A percentile compares a stretch with the other conserved stretches of the same genome.
phyloP scores from a whole-genome alignment of 768 basidiomycete species.

The Tylopilus sp. region DNA sequence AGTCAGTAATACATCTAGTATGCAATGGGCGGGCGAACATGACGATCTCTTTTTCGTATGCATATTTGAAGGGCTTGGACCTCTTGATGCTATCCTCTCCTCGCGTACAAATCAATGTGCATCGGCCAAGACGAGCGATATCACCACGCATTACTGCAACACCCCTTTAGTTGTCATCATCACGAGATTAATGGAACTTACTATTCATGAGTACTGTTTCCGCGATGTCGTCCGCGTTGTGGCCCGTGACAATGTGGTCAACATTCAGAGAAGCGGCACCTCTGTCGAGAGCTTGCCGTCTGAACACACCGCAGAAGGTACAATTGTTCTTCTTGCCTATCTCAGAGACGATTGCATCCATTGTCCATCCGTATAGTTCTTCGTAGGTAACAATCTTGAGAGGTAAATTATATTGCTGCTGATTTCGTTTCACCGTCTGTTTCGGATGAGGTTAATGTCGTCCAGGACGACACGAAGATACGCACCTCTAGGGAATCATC shows the following conservation, averaged over 20 bases:
- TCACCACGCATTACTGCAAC: slow-evolving; percentile 92
- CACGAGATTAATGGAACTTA: slow-evolving; percentile 37
- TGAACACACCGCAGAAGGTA: slow-evolving; percentile 98
- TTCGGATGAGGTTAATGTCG: slow-evolving; percentile 1
- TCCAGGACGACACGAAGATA: slow-evolving; percentile 2
- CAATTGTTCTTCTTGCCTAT: slow-evolving; percentile 98
- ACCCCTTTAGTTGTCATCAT: neutral
- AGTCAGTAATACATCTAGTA: slow-evolving; percentile 7
- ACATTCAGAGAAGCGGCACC: slow-evolving; percentile 87
- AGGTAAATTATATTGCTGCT: slow-evolving; percentile 91
- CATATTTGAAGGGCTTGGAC: slow-evolving; percentile 99
- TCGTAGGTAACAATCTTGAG: slow-evolving; percentile 95
- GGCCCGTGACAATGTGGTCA: slow-evolving; percentile 97
- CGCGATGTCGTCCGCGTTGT: slow-evolving; percentile 98
- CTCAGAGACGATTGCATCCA: slow-evolving; percentile 94
- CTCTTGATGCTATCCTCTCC: slow-evolving; percentile 96
- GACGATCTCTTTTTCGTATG: slow-evolving; percentile 99
- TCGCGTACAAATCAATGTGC: slow-evolving; percentile 92
- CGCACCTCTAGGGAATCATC: slow-evolving; percentile 93
- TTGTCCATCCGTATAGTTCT: slow-evolving; percentile 98
- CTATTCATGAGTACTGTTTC: slow-evolving; percentile 99
- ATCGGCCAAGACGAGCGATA: slow-evolving; percentile 89
- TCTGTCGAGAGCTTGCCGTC: slow-evolving; percentile 93
- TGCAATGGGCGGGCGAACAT: slow-evolving; percentile 54
- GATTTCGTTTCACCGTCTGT: slow-evolving; percentile 97